Conservation (phyloP, 225 moss, liverwort and hornwort species). For the Physcomitrium patens region DNA sequence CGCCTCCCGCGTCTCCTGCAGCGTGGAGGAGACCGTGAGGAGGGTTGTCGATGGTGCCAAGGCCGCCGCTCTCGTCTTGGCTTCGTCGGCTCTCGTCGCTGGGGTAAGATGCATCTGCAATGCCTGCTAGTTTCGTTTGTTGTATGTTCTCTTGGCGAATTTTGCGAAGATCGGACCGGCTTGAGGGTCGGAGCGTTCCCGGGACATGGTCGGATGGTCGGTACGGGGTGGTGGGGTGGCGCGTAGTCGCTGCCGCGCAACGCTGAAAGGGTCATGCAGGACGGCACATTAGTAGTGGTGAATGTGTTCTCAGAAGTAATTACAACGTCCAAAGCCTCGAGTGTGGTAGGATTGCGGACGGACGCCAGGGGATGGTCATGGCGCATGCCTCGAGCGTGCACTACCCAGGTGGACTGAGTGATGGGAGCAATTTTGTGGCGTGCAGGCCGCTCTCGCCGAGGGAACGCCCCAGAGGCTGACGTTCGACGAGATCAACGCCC, state of each 20-base stretch:
- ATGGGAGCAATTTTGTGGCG: background rate
- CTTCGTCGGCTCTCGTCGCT: constrained; percentile 59
- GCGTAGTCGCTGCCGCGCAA: too few species aligned
- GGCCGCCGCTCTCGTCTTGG: constrained; percentile 62
- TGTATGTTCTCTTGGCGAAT: background rate
- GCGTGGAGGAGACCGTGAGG: constrained; percentile 59
- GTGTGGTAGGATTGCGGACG: too few species aligned
- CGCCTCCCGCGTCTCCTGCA: constrained; percentile 50
- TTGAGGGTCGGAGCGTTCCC: too few species aligned
- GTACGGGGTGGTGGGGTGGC: too few species aligned
- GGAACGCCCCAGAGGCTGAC: constrained; percentile 44
- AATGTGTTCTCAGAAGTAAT: too few species aligned
- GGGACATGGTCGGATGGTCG: too few species aligned
- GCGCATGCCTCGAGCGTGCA: background rate
- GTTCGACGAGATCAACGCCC: constrained; percentile 49
- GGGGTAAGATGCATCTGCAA: constrained; percentile 35
- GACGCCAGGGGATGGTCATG: background rate
- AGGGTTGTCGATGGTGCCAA: constrained; percentile 60
- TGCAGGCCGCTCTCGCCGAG: constrained; percentile 64
- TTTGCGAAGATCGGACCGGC: background rate
- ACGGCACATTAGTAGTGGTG: too few species aligned
- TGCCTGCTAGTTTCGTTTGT: background rate
- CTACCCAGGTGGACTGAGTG: background rate
- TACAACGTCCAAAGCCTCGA: too few species aligned
- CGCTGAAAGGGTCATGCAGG: too few species aligned